Evolutionary conservation across 2,329 filamentous ascomycete species (phyloP), one percentile per base, ranked within the genome.

Genomic region (Colletotrichum siamense): DNA sequence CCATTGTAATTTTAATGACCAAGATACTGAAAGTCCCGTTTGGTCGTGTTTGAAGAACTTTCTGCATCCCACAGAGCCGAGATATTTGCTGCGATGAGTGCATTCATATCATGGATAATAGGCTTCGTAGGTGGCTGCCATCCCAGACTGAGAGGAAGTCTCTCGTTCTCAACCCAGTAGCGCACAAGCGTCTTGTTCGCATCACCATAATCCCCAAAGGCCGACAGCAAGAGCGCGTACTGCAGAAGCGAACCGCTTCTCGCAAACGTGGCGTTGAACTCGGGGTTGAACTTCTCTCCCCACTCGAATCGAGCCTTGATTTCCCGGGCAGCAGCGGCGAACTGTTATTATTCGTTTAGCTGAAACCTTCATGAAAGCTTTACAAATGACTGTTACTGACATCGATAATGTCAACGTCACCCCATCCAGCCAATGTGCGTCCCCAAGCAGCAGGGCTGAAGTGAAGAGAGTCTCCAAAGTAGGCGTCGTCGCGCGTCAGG

Each of bases 381-480:
- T 18, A 6, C 8, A 4, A 28, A 10, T 8, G n/a, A 5, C 4
- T 12, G 13, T 6, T 16, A 66, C 69, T 6, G 10, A 71, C 61
- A 24, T 71, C 69, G 10, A 59, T 71, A 24, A 71, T 44, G 15
- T 71, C 61, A 24, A 44, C 22, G 13, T 71, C 61, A 10, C 61
- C 69, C 69, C 24, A 76, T 36, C 4, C 76, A 64, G 15, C 79
- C 72, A 8, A 75, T 68, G 26, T 64, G 30, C 69, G 69, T 12
- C 69, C 78, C 78, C 79, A 84, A 22, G 82, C 79, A 13, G 78
- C 77, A 8, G 78, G 73, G 57, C 80, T 77, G 69, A 84, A 84
- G 52, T 78, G 80, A 66, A 81, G 77, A 73, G 81, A 82, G 76
- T 83, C 79, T 32, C 82, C 82, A 34, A 80, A 81, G 73, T 77